Evolutionary conservation across 345 rosid species (phyloP).

Genomic region (Aquilaria yunnanensis): DNA sequence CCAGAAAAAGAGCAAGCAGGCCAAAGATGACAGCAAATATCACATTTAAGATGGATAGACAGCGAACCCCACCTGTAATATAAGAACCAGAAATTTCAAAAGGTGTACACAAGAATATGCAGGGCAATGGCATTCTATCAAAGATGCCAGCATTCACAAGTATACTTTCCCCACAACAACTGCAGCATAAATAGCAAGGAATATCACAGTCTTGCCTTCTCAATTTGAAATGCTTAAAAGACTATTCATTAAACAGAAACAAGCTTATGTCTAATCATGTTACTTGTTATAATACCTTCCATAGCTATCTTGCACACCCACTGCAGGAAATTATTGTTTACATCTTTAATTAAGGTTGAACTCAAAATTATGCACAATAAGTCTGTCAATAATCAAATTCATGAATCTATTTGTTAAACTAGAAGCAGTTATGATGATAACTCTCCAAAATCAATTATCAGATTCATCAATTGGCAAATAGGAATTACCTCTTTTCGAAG

Average conservation of each 20-base stretch:
- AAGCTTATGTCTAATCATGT: no score
- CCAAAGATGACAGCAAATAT: constrained; percentile 71
- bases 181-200: not conserved
- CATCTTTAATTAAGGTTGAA: no score
- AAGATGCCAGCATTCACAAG: not conserved
- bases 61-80: constrained; percentile 79
- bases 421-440: no score
- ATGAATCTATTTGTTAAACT: no score
- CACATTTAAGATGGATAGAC: constrained; percentile 65
- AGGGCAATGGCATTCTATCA: not conserved
- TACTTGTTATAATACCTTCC: no score
- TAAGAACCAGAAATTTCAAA: constrained; percentile 8
- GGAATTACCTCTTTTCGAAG: constrained; percentile 77
- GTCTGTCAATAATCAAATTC: no score
- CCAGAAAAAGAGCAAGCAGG: constrained; percentile 79
- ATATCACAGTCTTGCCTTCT: not conserved
- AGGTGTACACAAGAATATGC: constrained; percentile 5
- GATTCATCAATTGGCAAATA: not conserved
- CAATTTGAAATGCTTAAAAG: no score
- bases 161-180: not conserved
- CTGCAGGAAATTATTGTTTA: no score
- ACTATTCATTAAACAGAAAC: no score
- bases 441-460: no score
- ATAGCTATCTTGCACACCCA: no score
- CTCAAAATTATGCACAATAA: no score